Base-by-base conservation (phyloP, 768 basidiomycete genomes). In the Lyophyllum shimeji region DNA sequence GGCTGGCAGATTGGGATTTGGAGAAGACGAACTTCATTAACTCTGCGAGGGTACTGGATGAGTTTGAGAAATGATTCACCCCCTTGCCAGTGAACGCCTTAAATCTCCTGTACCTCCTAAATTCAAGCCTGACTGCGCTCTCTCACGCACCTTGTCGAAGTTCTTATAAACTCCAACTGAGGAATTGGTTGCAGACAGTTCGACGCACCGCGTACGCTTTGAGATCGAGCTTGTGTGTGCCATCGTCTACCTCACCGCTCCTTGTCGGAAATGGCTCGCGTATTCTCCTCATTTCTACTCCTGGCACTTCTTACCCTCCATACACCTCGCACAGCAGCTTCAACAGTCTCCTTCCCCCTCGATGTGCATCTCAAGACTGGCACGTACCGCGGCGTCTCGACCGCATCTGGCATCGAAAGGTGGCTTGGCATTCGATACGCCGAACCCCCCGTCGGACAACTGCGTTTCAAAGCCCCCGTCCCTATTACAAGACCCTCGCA, bases 341-440 rank as follows among this genome's bases (percentile, higher is more conserved):
- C 51, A 7, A 59, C 62, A 7, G 51, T 53, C 20, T 53, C 58
- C 34, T 42, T 57, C 24, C 59, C 63, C n/a, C 68, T 77, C 20
- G 74, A 80, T 17, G 70, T 82, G 15, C 57, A 52, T 4, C 60
- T 80, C 8, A 70, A 65, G 8, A 75, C 71, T 7, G 83, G 83
- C 4, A 73, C 68, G 0, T 83, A 82, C 57, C 76, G 74, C 2
- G 83, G 83, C 9, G 58, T 78, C 4, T 55, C 70, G 8, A 74
- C 72, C 13, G 46, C 69, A 0, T 77, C 78, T 46, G 77, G 76
- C 7, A 77, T 77, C 9, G 80, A 85, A 48, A 73, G 74, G 63
- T 88, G 83, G 78, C 73, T 85, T 12, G 85, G 85, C 2, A 77
- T 89, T 31, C 85, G 80, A 0, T 89, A 74, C 54, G 86, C 83